Evolutionary conservation across 75 land plant genomes (phyloP).

Genomic region (Picea glauca): DNA sequence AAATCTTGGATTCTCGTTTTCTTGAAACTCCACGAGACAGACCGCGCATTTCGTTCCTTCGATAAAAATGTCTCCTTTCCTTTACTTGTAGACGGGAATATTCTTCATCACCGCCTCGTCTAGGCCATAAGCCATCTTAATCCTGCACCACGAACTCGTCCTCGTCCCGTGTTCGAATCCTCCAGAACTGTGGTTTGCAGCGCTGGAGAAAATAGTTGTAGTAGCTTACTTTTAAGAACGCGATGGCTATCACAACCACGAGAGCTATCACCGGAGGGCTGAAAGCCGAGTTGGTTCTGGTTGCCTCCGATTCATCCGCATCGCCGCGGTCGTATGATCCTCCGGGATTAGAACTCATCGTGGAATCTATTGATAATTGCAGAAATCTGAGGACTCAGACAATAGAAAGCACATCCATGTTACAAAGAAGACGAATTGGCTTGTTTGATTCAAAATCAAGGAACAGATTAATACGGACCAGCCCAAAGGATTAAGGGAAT

Average conservation of each 20-base stretch:
- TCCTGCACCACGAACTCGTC: slow-evolving; percentile 1
- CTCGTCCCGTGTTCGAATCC: neutral
- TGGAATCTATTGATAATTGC: too few species aligned
- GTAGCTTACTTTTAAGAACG: slow-evolving; percentile 26
- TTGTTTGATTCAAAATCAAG: too few species aligned
- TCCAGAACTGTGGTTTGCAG: slow-evolving; percentile 13
- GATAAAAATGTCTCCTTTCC: neutral
- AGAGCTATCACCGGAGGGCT: slow-evolving; percentile 25
- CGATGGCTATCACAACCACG: slow-evolving; percentile 20
- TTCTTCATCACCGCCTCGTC: slow-evolving; percentile 14
- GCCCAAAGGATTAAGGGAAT: too few species aligned
- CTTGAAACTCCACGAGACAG: slow-evolving; percentile 26
- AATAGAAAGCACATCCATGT: too few species aligned
- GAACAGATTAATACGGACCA: too few species aligned
- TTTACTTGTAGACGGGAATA: slow-evolving; percentile 8
- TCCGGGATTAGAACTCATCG: too few species aligned
- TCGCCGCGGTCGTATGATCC: too few species aligned
- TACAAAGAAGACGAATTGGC: too few species aligned
- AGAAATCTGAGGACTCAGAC: too few species aligned
- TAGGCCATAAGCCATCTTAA: slow-evolving; percentile 1
- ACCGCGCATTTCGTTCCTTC: slow-evolving; percentile 17
- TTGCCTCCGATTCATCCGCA: neutral
- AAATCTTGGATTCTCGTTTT: slow-evolving; percentile 15
- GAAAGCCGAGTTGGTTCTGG: slow-evolving; percentile 9
- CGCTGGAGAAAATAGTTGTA: slow-evolving; percentile 19